Evolutionary conservation across 192 early-diverging fungal species (phyloP).

Genomic region (Coemansia javaensis): DNA sequence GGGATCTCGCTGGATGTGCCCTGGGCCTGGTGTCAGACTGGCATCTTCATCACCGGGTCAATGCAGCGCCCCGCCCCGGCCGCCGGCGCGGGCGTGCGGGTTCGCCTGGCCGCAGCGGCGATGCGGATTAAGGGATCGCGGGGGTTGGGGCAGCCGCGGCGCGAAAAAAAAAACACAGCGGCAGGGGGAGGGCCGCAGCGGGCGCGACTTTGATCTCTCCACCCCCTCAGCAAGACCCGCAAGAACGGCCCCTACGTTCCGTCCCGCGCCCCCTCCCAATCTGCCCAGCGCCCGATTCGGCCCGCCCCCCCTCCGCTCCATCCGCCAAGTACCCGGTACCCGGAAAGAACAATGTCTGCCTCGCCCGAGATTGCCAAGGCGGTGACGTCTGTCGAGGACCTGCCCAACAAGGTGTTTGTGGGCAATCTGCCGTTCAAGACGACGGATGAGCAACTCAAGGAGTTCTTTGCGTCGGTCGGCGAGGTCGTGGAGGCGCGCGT

Average conservation of each 20-base stretch:
- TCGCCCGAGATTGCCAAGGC: slow-evolving; percentile 24
- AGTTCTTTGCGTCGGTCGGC: slow-evolving; percentile 67
- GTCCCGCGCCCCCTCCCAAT: no score
- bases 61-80: neutral
- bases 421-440: slow-evolving; percentile 92
- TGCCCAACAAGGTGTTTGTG: slow-evolving; percentile 82
- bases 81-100: neutral
- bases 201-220: no score
- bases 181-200: no score
- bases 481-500: slow-evolving; percentile 73
- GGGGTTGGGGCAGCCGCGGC: no score
- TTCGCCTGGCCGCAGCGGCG: neutral
- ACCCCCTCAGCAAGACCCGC: no score
- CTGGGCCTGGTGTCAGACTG: slow-evolving; percentile 33
- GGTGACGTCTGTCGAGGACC: slow-evolving; percentile 13
- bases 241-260: no score
- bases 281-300: no score
- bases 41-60: slow-evolving; percentile 35
- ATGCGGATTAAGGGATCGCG: neutral
- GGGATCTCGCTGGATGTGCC: slow-evolving; percentile 24
- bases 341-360: slow-evolving; percentile 22
- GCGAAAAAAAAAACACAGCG: no score
- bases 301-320: no score
- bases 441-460: slow-evolving; percentile 71
- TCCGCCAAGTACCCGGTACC: no score